Conservation (phyloP, 768 basidiomycete species). For the Mycena leptocephala region DNA sequence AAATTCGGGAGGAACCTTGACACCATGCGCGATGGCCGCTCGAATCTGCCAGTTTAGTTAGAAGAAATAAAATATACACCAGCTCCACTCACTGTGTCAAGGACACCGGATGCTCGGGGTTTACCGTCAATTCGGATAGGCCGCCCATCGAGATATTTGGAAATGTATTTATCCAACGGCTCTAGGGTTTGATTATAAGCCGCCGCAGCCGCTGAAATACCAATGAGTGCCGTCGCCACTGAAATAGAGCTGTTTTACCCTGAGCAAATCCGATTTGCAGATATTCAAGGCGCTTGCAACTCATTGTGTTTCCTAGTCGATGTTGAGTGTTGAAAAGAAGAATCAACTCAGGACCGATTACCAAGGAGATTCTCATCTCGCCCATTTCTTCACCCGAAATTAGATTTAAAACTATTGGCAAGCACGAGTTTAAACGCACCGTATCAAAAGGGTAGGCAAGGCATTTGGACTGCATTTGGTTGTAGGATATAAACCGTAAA, state of each 20-base stretch:
- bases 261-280: conserved; percentile 76
- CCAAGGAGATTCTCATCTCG: conserved; percentile 39
- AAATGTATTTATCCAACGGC: conserved; percentile 75
- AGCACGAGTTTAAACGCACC: conserved; percentile 68
- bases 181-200: conserved; percentile 76
- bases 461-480: conserved; percentile 61
- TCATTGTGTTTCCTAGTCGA: conserved; percentile 70
- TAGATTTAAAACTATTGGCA: background rate
- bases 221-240: background rate
- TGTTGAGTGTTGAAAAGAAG: background rate
- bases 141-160: conserved; percentile 77
- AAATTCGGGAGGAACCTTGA: conserved; percentile 82
- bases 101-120: conserved; percentile 81
- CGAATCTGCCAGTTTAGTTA: conserved; percentile 62
- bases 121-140: conserved; percentile 83
- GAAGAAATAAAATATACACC: background rate
- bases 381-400: conserved; percentile 20
- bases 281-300: conserved; percentile 77
- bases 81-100: conserved; percentile 71
- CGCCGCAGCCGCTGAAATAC: conserved; percentile 70
- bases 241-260: conserved; percentile 56
- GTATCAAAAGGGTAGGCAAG: conserved; percentile 67
- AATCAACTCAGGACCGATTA: background rate
- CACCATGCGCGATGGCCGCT: conserved; percentile 80
- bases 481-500: conserved; percentile 81